Percentiles rank a stretch among this genome's conserved stretches.
These are phyloP conservation scores for Penicillium crustosum DNA, from an alignment of 2,329 filamentous ascomycete species.

Conservation along the genomic window DNA sequence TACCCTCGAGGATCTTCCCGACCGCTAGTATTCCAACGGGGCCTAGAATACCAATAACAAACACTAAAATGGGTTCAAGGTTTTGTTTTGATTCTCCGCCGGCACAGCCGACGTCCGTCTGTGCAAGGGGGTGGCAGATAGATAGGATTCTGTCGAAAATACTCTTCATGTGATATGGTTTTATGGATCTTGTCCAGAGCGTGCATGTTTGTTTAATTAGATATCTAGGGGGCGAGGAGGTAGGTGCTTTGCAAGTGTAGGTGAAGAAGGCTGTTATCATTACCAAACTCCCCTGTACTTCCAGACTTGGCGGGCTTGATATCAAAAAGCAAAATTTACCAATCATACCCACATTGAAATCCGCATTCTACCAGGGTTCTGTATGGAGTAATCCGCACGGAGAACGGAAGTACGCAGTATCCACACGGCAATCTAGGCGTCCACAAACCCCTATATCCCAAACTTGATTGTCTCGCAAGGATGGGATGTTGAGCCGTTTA, in stretches of 20 bases:
- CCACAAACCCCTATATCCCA: neutral
- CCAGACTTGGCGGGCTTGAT: neutral
- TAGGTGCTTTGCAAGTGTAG: neutral
- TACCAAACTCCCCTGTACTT: neutral
- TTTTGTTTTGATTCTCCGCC: constrained; percentile 17
- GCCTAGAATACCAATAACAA: constrained; percentile 2
- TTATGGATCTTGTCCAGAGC: neutral
- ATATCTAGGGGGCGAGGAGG: constrained; percentile 1
- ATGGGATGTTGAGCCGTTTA: neutral
- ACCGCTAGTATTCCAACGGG: constrained; percentile 6
- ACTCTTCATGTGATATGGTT: constrained; percentile 1
- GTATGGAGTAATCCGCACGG: neutral
- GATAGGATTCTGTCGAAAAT: neutral
- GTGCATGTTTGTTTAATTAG: constrained; percentile 2
- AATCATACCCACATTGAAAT: neutral
- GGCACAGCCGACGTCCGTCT: constrained; percentile 1
- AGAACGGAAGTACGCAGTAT: neutral
- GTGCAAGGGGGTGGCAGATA: constrained; percentile 21
- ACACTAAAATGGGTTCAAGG: neutral
- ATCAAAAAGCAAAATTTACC: neutral
- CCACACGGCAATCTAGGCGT: constrained; percentile 1
- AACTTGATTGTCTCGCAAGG: neutral
- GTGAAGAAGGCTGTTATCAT: neutral
- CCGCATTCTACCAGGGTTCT: neutral
- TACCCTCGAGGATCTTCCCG: neutral